Base-by-base conservation (phyloP, 345 rosid genomes). In the Diplotaxis tenuifolia region DNA sequence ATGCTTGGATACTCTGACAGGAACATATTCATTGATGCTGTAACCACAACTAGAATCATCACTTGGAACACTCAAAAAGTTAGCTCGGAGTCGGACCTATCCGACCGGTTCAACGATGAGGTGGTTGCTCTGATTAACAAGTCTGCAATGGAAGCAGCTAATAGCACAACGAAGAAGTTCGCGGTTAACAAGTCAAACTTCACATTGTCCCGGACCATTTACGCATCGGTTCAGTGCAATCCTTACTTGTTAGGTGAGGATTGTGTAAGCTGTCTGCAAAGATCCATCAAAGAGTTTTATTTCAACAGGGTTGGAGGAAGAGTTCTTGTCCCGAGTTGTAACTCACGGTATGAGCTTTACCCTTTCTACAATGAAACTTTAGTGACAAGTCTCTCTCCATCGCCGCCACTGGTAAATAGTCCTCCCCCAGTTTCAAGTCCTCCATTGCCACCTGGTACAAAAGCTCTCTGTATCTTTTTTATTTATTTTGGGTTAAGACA, bases 311-410 rank as follows among this genome's bases (percentile, higher is more conserved):
- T 47, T 1, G 80, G 83, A 16, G 95, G 95, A 14, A 85, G 88
- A 11, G 16, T 16, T 21, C 69, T 81, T 61, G 9, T 11, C 1
- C 88, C 88, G 0, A 84, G 68, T 40, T 89, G 92, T 57, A 32
- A 52, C 52, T 74, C 77, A 55, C 62, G 85, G 57, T 85, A 84
- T 82, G 90, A 85, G 72, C 14, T 82, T 70, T 78, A 79, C 68
- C 63, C 72, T 4, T 87, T 85, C 74, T 82, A 69, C 68, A 12
- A 45, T 28, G 22, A 10, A n/a, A 34, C 57, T 8, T 8, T 50
- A 0, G 58, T 56, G 9, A 32, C 14, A 27, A 45, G n/a, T 18
- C 12, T 67, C 5, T 34, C 69, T 38, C 50, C 71, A 9, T 19
- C 18, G 32, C 72, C 75, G 22, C 52, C 68, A 0, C n/a, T n/a